Evolutionary conservation across 345 rosid species (phyloP).

Genomic region (Sisymbrium irio): DNA sequence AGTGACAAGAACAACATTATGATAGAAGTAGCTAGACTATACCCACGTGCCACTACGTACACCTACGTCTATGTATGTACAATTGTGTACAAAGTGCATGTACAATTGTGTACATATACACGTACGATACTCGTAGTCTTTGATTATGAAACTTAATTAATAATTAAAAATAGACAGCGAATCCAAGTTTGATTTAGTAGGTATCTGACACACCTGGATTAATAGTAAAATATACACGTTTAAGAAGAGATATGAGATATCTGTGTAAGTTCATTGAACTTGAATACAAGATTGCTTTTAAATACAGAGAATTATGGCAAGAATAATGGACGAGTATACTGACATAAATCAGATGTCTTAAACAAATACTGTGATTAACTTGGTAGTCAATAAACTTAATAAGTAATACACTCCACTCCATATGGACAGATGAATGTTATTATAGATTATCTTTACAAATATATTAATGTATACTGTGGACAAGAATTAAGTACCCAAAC

Average conservation of each 20-base stretch:
- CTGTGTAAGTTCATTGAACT: constrained; percentile 28
- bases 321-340: constrained; percentile 19
- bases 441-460: neutral
- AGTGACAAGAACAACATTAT: neutral
- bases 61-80: constrained; percentile 10
- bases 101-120: constrained; percentile 25
- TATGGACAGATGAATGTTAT: neutral
- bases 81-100: neutral
- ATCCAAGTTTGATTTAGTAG: constrained; percentile 34
- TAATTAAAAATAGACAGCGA: neutral
- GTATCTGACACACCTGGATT: constrained; percentile 35
- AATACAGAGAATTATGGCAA: constrained; percentile 23
- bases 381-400: neutral
- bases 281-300: constrained; percentile 2
- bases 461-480: neutral
- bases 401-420: neutral
- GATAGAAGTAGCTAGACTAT: constrained; percentile 24
- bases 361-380: constrained; percentile 7
- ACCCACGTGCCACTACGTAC: constrained; percentile 29
- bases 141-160: constrained; percentile 9
- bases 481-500: neutral
- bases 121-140: constrained; percentile 13
- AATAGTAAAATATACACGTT: neutral
- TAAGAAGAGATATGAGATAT: neutral
- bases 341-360: constrained; percentile 31